Percentiles rank a stretch among this genome's conserved stretches.
Conservation (phyloP, 495 filamentous ascomycete species). For the Pseudotulostoma volvatum region DNA sequence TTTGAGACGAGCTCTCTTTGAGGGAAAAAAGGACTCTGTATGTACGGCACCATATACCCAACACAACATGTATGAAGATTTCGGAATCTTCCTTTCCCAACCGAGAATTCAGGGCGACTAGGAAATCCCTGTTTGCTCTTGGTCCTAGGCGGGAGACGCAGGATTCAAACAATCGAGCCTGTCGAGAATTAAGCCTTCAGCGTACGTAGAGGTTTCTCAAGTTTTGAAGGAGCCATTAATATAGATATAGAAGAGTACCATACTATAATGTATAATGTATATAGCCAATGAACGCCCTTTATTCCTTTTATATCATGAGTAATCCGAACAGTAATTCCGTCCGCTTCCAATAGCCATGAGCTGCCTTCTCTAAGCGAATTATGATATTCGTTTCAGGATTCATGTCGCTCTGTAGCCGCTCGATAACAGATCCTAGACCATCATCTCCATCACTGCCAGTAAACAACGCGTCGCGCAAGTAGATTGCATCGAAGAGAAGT, state of each 20-base stretch:
- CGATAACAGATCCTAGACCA: conserved; percentile 29
- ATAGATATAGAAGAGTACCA: not conserved
- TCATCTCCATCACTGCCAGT: conserved; percentile 13
- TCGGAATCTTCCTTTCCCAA: too few relatives aligned
- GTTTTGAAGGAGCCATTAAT: too few relatives aligned
- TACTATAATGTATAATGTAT: too few relatives aligned
- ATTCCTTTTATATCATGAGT: conserved; percentile 12
- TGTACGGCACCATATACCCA: too few relatives aligned
- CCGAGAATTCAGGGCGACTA: too few relatives aligned
- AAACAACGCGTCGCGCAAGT: conserved; percentile 37
- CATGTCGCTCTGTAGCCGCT: conserved; percentile 28
- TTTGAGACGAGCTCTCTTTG: too few relatives aligned
- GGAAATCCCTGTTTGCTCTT: too few relatives aligned
- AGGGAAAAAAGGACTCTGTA: too few relatives aligned
- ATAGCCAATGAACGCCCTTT: not conserved
- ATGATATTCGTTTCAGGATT: conserved; percentile 25
- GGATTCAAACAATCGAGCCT: not conserved
- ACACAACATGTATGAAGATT: too few relatives aligned
- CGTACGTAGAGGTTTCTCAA: too few relatives aligned
- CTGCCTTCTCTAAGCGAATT: conserved; percentile 37
- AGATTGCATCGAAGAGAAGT: conserved; percentile 59
- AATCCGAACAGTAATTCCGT: conserved; percentile 60
- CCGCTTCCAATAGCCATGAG: conserved; percentile 64
- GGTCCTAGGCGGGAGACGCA: too few relatives aligned
- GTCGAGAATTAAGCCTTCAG: too few relatives aligned